Evolutionary conservation across 2,329 filamentous ascomycete species (phyloP).

Genomic region (Tolypocladium album): DNA sequence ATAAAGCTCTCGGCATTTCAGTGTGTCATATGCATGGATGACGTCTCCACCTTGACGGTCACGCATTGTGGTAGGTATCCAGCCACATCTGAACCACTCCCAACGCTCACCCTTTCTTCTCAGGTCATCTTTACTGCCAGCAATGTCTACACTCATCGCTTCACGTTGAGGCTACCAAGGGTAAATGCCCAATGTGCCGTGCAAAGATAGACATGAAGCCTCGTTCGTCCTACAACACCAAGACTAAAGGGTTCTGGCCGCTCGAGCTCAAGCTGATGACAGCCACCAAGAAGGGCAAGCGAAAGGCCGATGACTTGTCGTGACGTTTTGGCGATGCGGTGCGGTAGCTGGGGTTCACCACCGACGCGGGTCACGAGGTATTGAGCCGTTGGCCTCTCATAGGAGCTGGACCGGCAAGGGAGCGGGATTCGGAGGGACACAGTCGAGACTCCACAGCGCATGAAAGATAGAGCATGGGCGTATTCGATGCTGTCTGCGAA

Average conservation of each 20-base stretch:
- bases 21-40: constrained; percentile 59
- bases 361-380: background rate
- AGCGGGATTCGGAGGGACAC: background rate
- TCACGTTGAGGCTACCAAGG: constrained; percentile 42
- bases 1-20: constrained; percentile 46
- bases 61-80: constrained; percentile 53
- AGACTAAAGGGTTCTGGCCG: constrained; percentile 43
- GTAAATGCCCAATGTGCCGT: constrained; percentile 54
- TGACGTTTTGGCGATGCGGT: constrained; percentile 6
- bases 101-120: background rate
- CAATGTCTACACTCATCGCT: constrained; percentile 52
- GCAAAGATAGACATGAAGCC: constrained; percentile 42
- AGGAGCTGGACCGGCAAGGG: background rate
- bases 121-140: constrained; percentile 55
- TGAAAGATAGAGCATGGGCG: background rate
- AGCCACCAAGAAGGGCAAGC: constrained; percentile 37
- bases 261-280: constrained; percentile 55
- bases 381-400: background rate
- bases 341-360: no score
- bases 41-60: constrained; percentile 45
- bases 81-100: background rate
- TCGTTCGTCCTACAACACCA: constrained; percentile 27
- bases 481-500: background rate
- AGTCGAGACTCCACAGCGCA: background rate
- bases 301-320: constrained; percentile 19